phyloP scores from a whole-genome alignment of 2,329 filamentous ascomycete genomes.

The Tolypocladium ophioglossoides region DNA sequence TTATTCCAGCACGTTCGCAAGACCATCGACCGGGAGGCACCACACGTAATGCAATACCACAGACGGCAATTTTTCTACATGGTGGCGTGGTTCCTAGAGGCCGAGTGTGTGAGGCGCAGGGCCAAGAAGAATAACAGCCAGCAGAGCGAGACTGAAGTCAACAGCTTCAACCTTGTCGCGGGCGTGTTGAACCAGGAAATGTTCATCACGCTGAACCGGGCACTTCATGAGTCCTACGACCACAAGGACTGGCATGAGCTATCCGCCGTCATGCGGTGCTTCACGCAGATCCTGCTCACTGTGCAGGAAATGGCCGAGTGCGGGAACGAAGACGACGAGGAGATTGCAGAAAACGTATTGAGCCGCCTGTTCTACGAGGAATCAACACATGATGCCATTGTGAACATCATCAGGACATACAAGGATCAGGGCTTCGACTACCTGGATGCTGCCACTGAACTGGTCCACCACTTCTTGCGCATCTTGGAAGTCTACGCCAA shows the following conservation, averaged over 20 bases:
- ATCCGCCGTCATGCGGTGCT: slow-evolving; percentile 82
- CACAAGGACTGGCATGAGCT: slow-evolving; percentile 81
- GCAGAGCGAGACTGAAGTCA: slow-evolving; percentile 40
- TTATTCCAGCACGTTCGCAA: slow-evolving; percentile 76
- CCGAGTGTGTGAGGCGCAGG: slow-evolving; percentile 63
- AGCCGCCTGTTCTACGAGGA: slow-evolving; percentile 98
- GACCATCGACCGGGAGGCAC: slow-evolving; percentile 80
- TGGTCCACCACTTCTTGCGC: slow-evolving; percentile 82
- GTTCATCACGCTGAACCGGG: slow-evolving; percentile 77
- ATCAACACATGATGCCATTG: slow-evolving; percentile 78
- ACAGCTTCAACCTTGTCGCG: slow-evolving; percentile 79
- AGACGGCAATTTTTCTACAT: slow-evolving; percentile 85
- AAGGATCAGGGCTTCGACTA: slow-evolving; percentile 93
- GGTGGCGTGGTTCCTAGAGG: slow-evolving; percentile 84
- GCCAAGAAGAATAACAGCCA: slow-evolving; percentile 43
- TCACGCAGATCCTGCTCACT: slow-evolving; percentile 86
- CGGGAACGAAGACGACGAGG: slow-evolving; percentile 81
- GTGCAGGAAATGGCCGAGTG: slow-evolving; percentile 88
- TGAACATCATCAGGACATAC: slow-evolving; percentile 72
- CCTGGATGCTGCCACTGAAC: slow-evolving; percentile 81
- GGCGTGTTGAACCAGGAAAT: slow-evolving; percentile 89
- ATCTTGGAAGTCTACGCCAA: slow-evolving; percentile 92
- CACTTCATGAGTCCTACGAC: slow-evolving; percentile 69
- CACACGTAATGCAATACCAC: slow-evolving; percentile 69
- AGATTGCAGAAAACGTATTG: slow-evolving; percentile 95